A percentile compares a stretch with the other conserved stretches of the same genome.
phyloP scores from a whole-genome alignment of 192 early-diverging fungal species.

The Coemansia sp. region DNA sequence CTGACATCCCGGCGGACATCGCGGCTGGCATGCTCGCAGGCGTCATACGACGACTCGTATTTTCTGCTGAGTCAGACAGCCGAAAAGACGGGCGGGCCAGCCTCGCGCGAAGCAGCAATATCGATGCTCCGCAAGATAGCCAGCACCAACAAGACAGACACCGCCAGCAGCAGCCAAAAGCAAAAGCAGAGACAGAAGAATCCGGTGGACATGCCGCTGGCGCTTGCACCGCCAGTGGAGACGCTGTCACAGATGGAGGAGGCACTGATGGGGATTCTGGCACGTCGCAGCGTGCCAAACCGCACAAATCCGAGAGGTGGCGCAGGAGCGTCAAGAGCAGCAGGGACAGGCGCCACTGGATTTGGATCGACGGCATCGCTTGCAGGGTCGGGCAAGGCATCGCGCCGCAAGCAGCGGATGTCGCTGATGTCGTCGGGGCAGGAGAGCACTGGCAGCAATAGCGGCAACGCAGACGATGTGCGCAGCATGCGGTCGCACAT shows the following conservation, averaged over 20 bases:
- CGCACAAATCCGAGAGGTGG: constrained; percentile 36
- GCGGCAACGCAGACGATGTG: constrained; percentile 38
- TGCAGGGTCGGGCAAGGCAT: constrained; percentile 21
- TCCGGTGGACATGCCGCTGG: constrained; percentile 18
- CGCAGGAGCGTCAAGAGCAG: constrained; percentile 29
- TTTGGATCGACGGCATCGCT: constrained; percentile 12
- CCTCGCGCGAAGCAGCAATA: constrained; percentile 35
- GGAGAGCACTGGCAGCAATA: constrained; percentile 13
- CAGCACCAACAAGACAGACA: constrained; percentile 1
- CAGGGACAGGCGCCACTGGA: constrained; percentile 32
- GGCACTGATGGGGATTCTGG: constrained; percentile 32
- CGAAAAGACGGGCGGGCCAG: constrained; percentile 11
- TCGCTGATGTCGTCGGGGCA: constrained; percentile 36
- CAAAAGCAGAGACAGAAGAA: background rate
- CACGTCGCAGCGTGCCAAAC: constrained; percentile 48
- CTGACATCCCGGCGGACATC: background rate
- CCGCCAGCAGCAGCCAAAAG: background rate
- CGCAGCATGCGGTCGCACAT: constrained; percentile 38
- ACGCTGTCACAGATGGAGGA: constrained; percentile 38
- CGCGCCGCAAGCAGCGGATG: constrained; percentile 42
- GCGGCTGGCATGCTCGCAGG: constrained; percentile 3
- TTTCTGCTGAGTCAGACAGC: constrained; percentile 29
- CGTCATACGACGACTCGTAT: constrained; percentile 53
- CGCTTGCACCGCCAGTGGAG: constrained; percentile 38
- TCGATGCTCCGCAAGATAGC: constrained; percentile 33